Base-by-base conservation (phyloP, 768 basidiomycete genomes). In the Agrocybe pediades region DNA sequence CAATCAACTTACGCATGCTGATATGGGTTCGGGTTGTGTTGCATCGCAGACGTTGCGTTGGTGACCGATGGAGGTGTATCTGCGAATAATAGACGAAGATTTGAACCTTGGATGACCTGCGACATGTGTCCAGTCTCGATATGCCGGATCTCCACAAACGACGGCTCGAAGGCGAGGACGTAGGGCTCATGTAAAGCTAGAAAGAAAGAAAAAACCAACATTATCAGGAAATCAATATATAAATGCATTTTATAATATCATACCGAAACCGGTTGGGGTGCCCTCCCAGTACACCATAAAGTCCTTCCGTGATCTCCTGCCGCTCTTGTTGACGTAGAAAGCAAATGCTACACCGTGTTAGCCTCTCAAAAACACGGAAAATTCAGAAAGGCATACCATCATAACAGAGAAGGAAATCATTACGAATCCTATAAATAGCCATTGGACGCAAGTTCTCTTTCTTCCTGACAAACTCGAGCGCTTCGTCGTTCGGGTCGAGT, bases 211-310 rank as follows among this genome's bases (percentile, higher is more conserved):
- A 30, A 13, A 9, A n/a, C 40, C 16, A 27, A 30, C 17, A 48
- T 23, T 25, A 25, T 8, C 16, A 43, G 19, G 29, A 41, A 44
- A n/a, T 16, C 20, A 15, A 27, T 8, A n/a, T n/a, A n/a, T n/a
- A n/a, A 16, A 19, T 16, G 36, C 9, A 23, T 41, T 45, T n/a
- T 30, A 36, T 8, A 20, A 41, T 6, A 2, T 74, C 92, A 65
- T 68, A 97, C 96, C 97, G 64, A 99, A 98, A 30, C 90, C 88
- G 5, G 92, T 92, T 0, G 97, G 97, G 41, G 78, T 79, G 8
- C 97, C 97, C 71, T 98, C 96, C 97, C 97, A 99, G 58, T 91
- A 81, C 13, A 98, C 92, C 82, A 95, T 92, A 77, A 98, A 98
- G 53, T 92, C 87, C 57, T 84, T 88, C 48, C 92, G 78, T 45